These are phyloP conservation scores for Neurospora sp. DNA, from an alignment of 495 filamentous ascomycete species.

Conservation along the genomic window DNA sequence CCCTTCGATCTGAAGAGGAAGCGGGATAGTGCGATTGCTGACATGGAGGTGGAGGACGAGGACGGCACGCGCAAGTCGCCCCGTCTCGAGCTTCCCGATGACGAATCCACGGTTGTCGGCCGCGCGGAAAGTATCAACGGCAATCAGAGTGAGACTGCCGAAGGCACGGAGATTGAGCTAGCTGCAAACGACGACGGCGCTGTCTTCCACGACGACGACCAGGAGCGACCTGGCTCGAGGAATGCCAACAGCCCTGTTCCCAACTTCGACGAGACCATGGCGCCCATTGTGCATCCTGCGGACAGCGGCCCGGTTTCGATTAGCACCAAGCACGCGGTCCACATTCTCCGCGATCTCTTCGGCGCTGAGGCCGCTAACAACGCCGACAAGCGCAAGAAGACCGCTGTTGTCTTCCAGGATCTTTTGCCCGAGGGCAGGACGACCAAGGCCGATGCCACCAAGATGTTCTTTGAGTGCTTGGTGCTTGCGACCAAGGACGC, in stretches of 20 bases:
- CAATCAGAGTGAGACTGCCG: constrained; percentile 36
- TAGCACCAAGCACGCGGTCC: constrained; percentile 90
- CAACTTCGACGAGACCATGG: constrained; percentile 65
- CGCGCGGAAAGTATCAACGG: constrained; percentile 41
- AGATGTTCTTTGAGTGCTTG: constrained; percentile 97
- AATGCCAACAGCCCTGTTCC: constrained; percentile 31
- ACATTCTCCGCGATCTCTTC: constrained; percentile 83
- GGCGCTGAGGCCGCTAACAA: constrained; percentile 51
- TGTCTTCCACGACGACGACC: constrained; percentile 35
- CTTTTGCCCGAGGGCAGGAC: constrained; percentile 73
- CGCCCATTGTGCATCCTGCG: constrained; percentile 61
- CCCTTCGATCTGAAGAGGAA: constrained; percentile 85
- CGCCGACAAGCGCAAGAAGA: constrained; percentile 61
- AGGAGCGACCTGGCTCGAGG: constrained; percentile 34
- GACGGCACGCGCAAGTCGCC: constrained; percentile 51
- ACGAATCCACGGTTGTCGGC: constrained; percentile 36
- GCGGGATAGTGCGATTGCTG: constrained; percentile 78
- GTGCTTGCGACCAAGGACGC: constrained; percentile 97
- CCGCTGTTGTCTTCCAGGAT: constrained; percentile 78
- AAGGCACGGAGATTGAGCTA: constrained; percentile 53
- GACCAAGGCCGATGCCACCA: constrained; percentile 79
- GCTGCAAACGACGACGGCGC: constrained; percentile 46
- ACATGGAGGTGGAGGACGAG: constrained; percentile 58
- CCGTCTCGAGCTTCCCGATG: constrained; percentile 58
- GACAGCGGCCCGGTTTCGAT: constrained; percentile 77